Evolutionary conservation across 768 basidiomycete genomes (phyloP).

Genomic region (Rhodosporidiobolus sp.): DNA sequence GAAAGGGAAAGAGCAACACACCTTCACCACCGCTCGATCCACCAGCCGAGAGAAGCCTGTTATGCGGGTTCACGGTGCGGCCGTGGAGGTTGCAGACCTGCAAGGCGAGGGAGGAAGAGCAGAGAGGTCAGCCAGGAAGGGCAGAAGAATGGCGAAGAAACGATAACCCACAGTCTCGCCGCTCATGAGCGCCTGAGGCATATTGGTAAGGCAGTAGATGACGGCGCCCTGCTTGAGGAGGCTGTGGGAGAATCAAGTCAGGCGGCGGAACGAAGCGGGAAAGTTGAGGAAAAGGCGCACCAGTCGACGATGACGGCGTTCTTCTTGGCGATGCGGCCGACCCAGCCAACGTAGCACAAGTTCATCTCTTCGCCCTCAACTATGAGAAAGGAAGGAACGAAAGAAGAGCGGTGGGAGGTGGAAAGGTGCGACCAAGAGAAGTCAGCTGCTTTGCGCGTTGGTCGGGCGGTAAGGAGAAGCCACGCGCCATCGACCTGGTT

Average conservation of each 20-base stretch:
- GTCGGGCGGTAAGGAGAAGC: not conserved
- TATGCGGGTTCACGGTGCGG: constrained; percentile 45
- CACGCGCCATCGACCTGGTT: constrained; percentile 27
- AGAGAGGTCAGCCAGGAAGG: not conserved
- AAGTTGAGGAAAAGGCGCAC: not conserved
- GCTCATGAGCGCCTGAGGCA: constrained; percentile 38
- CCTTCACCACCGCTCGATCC: constrained; percentile 46
- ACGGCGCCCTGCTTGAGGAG: constrained; percentile 59
- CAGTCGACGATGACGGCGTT: constrained; percentile 61
- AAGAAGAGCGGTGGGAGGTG: not conserved
- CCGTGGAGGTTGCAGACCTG: constrained; percentile 44
- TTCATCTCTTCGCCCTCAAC: constrained; percentile 6
- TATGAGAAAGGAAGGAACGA: not conserved
- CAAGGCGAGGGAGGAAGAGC: not conserved
- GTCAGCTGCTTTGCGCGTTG: no score
- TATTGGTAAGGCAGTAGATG: constrained; percentile 40
- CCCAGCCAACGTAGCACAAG: constrained; percentile 67
- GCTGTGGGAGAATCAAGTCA: constrained; percentile 57
- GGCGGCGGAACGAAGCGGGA: constrained; percentile 46
- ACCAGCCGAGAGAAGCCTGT: constrained; percentile 44
- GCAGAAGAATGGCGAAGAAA: not conserved
- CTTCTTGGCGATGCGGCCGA: constrained; percentile 55
- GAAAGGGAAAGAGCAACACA: no score
- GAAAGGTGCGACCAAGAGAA: not conserved
- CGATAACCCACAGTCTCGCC: constrained; percentile 57